phyloP scores from a whole-genome alignment of 2,329 filamentous ascomycete genomes.

The Zasmidium citrigriseum region DNA sequence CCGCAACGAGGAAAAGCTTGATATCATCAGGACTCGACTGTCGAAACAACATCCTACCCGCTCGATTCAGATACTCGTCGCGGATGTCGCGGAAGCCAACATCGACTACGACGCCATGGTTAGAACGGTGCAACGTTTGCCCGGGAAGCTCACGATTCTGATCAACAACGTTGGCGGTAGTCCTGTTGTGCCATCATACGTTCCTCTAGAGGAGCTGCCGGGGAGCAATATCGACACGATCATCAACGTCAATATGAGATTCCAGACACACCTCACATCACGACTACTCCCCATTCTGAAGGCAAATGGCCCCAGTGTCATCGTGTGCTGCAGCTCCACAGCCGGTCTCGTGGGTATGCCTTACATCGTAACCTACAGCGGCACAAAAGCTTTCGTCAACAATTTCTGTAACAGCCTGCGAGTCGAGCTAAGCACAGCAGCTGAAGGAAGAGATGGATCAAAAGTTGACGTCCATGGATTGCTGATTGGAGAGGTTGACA shows the following conservation, averaged over 20 bases:
- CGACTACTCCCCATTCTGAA: slow-evolving; percentile 46
- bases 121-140: slow-evolving; percentile 3
- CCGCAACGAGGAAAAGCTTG: slow-evolving; percentile 50
- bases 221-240: slow-evolving; percentile 40
- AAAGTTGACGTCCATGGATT: no score
- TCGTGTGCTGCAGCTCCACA: slow-evolving; percentile 53
- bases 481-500: no score
- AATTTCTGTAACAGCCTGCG: no score
- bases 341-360: slow-evolving; percentile 46
- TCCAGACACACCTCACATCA: slow-evolving; percentile 50
- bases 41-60: slow-evolving; percentile 38
- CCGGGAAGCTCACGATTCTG: slow-evolving; percentile 48
- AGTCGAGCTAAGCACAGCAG: no score
- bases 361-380: slow-evolving; percentile 45
- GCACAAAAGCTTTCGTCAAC: slow-evolving; percentile 47
- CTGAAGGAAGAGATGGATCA: no score
- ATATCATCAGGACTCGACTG: slow-evolving; percentile 39
- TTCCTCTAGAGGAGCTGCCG: background rate
- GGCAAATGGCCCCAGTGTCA: slow-evolving; percentile 42
- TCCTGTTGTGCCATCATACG: background rate
- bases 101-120: slow-evolving; percentile 29
- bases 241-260: slow-evolving; percentile 50
- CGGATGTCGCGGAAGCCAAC: slow-evolving; percentile 41
- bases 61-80: slow-evolving; percentile 42
- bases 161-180: slow-evolving; percentile 57